Evolutionary conservation across 148 eudicot genomes (phyloP).

Genomic region (Amaranthus palmeri): DNA sequence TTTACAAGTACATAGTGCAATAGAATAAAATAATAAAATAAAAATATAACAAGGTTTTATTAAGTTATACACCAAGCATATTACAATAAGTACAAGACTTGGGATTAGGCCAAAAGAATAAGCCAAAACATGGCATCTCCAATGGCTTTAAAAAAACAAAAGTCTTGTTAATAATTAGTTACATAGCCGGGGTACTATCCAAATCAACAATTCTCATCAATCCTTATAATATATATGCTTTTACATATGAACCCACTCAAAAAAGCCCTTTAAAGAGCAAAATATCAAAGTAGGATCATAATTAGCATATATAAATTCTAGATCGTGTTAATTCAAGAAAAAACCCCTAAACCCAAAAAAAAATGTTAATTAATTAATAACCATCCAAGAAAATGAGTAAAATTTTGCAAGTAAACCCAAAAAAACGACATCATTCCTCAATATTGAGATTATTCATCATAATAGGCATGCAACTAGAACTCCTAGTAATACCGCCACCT

Average conservation of each 20-base stretch:
- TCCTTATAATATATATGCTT: background rate
- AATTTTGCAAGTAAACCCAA: background rate
- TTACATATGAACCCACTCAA: conserved; percentile 4
- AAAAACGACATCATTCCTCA: background rate
- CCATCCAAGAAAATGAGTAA: too few relatives aligned
- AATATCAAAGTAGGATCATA: conserved; percentile 13
- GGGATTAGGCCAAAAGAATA: too few relatives aligned
- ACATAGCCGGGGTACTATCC: background rate
- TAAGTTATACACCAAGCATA: too few relatives aligned
- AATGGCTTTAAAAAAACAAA: too few relatives aligned
- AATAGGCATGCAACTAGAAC: conserved; percentile 80
- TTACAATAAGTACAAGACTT: too few relatives aligned
- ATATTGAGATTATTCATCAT: conserved; percentile 34
- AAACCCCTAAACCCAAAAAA: background rate
- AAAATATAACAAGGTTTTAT: too few relatives aligned
- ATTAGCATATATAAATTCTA: background rate
- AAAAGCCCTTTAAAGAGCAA: conserved; percentile 9
- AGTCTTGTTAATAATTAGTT: background rate
- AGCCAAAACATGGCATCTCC: too few relatives aligned
- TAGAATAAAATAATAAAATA: too few relatives aligned
- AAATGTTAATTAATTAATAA: too few relatives aligned
- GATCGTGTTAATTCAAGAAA: conserved; percentile 1
- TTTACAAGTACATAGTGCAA: too few relatives aligned
- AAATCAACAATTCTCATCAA: background rate
- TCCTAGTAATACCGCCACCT: conserved; percentile 52